A percentile compares a stretch with the other conserved stretches of the same genome.
Evolutionary conservation across 345 rosid species (phyloP).

Genomic region (Melaleuca alternifolia): DNA sequence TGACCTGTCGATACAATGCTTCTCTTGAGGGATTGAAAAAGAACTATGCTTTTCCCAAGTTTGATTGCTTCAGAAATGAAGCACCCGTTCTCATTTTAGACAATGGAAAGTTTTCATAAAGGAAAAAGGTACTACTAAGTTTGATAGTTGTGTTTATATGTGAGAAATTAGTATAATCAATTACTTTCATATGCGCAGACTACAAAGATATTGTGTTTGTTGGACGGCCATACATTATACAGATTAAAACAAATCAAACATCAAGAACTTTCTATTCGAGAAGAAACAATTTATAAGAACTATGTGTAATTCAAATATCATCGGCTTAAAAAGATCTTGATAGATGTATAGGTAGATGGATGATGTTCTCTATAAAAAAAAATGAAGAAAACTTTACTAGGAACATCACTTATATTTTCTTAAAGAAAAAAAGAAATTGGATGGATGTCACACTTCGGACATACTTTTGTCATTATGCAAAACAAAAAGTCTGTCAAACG

Average conservation of each 20-base stretch:
- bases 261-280: not conserved
- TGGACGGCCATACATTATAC: not conserved
- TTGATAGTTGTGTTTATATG: not conserved
- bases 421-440: not conserved
- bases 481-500: not conserved
- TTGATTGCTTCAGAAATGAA: no score
- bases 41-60: no score
- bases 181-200: not conserved
- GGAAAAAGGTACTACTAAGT: not conserved
- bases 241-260: no score
- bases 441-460: not conserved
- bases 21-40: not conserved
- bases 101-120: not conserved
- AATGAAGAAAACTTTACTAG: not conserved
- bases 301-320: not conserved
- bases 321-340: not conserved
- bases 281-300: not conserved
- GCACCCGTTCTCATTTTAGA: no score
- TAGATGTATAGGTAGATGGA: not conserved
- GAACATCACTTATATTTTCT: not conserved
- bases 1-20: not conserved
- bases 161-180: not conserved
- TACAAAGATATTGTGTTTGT: not conserved
- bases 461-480: not conserved
- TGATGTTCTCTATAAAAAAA: not conserved